A percentile compares a stretch with the other conserved stretches of the same genome.
These are phyloP conservation scores for Rhizoctonia solani DNA, from an alignment of 1,284 basidiomycete species.

Conservation along the genomic window DNA sequence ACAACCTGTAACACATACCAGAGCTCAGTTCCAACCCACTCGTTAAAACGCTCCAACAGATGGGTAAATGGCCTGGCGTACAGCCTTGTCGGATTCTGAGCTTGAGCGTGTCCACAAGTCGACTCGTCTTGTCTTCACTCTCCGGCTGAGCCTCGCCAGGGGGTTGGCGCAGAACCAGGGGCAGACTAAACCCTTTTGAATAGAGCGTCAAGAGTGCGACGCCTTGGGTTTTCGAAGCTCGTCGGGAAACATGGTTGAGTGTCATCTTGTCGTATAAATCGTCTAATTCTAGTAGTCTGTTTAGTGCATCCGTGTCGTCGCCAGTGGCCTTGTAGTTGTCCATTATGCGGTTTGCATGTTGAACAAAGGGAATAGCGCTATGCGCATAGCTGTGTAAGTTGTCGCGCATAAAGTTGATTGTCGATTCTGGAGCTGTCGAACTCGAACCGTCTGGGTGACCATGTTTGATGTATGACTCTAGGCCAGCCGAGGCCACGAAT, in stretches of 20 bases:
- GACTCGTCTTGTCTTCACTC: slow-evolving; percentile 34
- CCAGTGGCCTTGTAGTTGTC: slow-evolving; percentile 39
- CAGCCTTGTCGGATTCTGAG: slow-evolving; percentile 63
- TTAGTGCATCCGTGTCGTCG: slow-evolving; percentile 43
- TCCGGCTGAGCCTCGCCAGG: slow-evolving; percentile 41
- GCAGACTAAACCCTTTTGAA: slow-evolving; percentile 74
- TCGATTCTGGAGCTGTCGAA: slow-evolving; percentile 44
- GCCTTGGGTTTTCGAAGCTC: slow-evolving; percentile 91
- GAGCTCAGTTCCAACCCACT: slow-evolving; percentile 75
- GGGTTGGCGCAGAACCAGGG: too few relatives aligned
- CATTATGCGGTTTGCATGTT: slow-evolving; percentile 46
- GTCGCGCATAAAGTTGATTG: slow-evolving; percentile 67
- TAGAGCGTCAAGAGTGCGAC: slow-evolving; percentile 90
- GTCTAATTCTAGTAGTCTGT: slow-evolving; percentile 63
- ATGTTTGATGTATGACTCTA: slow-evolving; percentile 89
- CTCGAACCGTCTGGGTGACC: slow-evolving; percentile 53
- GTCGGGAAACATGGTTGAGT: slow-evolving; percentile 84
- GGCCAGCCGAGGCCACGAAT: slow-evolving; percentile 89
- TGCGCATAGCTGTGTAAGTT: slow-evolving; percentile 75
- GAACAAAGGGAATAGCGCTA: slow-evolving; percentile 75
- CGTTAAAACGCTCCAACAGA: slow-evolving; percentile 88
- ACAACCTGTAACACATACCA: slow-evolving; percentile 60
- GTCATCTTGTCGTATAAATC: slow-evolving; percentile 81
- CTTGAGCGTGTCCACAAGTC: slow-evolving; percentile 70
- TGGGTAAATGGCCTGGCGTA: slow-evolving; percentile 79